These are phyloP conservation scores for Thecaphora frezii DNA, from an alignment of 1,284 basidiomycete species.

Conservation along the genomic window DNA sequence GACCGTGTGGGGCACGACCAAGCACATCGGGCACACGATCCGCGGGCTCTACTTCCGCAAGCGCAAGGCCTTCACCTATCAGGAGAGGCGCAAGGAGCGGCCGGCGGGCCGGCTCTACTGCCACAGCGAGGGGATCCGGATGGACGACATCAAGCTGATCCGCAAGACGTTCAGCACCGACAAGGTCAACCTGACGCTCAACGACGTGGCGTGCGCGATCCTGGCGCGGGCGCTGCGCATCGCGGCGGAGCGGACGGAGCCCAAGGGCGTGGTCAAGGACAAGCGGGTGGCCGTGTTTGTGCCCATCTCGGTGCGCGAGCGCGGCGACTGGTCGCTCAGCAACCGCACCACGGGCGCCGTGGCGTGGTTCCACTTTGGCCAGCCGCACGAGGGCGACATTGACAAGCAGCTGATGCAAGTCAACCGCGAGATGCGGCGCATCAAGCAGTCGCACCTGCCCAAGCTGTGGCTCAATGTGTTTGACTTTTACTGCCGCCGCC, in stretches of 20 bases:
- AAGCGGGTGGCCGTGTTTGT: slow-evolving; percentile 57
- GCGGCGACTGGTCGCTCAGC: slow-evolving; percentile 53
- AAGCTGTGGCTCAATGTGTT: slow-evolving; percentile 50
- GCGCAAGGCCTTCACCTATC: slow-evolving; percentile 51
- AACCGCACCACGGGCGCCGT: slow-evolving; percentile 55
- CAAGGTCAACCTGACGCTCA: slow-evolving; percentile 49
- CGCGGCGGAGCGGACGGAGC: slow-evolving; percentile 44
- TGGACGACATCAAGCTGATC: slow-evolving; percentile 55
- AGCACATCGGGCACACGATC: slow-evolving; percentile 42
- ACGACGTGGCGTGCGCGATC: slow-evolving; percentile 56
- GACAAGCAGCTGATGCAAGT: slow-evolving; percentile 46
- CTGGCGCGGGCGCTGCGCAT: slow-evolving; percentile 50
- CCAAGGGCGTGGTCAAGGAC: slow-evolving; percentile 38
- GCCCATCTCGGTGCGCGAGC: slow-evolving; percentile 51
- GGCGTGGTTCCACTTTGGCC: slow-evolving; percentile 53
- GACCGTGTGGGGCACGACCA: slow-evolving; percentile 43
- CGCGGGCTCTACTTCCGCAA: slow-evolving; percentile 55
- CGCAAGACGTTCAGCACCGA: slow-evolving; percentile 50
- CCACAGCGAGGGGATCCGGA: slow-evolving; percentile 53
- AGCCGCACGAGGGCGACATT: slow-evolving; percentile 35
- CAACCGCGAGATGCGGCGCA: slow-evolving; percentile 52
- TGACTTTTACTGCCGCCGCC: slow-evolving; percentile 30
- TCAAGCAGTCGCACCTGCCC: slow-evolving; percentile 53
- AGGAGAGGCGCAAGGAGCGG: slow-evolving; percentile 23
- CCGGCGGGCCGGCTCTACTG: slow-evolving; percentile 43